These are phyloP conservation scores for Trichoderma asperellum DNA, from an alignment of 2,329 filamentous ascomycete genomes.

Conservation along the genomic window DNA sequence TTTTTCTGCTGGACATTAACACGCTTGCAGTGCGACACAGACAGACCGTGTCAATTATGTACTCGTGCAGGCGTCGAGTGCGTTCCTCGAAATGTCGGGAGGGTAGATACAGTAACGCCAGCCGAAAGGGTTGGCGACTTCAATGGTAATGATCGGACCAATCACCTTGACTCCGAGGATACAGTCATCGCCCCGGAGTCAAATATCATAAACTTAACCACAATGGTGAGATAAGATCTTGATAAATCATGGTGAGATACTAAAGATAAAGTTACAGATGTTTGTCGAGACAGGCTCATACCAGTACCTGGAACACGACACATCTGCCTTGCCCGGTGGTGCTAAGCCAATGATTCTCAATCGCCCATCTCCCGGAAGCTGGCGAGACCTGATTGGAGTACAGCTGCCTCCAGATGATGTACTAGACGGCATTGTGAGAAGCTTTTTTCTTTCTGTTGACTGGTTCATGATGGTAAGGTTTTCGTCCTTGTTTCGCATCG, in stretches of 20 bases:
- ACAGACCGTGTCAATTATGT: neutral
- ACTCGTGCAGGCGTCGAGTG: neutral
- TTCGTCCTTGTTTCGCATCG: neutral
- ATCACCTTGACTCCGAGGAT: neutral
- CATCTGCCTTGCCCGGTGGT: neutral
- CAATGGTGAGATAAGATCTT: neutral
- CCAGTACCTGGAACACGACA: neutral
- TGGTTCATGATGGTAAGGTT: neutral
- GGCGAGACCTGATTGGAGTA: neutral
- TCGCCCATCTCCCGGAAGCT: neutral
- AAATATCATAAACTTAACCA: neutral
- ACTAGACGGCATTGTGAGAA: neutral
- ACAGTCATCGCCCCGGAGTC: neutral
- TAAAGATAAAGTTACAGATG: neutral
- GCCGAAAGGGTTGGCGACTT: neutral
- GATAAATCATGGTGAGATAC: neutral
- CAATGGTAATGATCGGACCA: neutral
- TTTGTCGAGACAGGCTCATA: neutral
- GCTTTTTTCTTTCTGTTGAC: neutral
- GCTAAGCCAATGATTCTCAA: neutral
- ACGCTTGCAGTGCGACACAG: neutral
- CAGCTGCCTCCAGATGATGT: neutral
- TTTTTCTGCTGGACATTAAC: neutral
- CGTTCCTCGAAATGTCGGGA: neutral
- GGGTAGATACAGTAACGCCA: neutral